A percentile compares a stretch with the other conserved stretches of the same genome.
Evolutionary conservation across 257 asterid species (phyloP).

Genomic region (Solanum chiquidenum): DNA sequence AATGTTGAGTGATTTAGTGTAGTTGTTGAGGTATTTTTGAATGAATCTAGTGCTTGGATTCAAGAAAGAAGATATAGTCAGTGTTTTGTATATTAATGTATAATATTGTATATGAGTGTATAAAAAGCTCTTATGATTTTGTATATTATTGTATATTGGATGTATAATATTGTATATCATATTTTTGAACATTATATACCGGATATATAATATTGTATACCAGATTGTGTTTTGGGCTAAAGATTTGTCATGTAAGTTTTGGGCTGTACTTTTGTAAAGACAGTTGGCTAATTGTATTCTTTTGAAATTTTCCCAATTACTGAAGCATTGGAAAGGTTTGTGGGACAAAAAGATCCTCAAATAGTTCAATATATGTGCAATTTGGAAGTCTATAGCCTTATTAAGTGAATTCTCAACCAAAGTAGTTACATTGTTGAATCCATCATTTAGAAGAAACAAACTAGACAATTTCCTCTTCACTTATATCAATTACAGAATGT

Average conservation of each 20-base stretch:
- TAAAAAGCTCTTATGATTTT: not conserved
- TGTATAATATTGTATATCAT: too few species aligned
- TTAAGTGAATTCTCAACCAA: not conserved
- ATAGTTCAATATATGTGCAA: not conserved
- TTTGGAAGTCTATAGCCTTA: not conserved
- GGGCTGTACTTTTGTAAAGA: not conserved
- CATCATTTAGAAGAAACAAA: not conserved
- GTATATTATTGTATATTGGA: not conserved
- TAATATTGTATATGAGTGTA: not conserved
- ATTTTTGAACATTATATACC: too few species aligned
- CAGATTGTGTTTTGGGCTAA: not conserved
- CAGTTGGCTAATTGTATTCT: not conserved
- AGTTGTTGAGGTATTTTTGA: not conserved
- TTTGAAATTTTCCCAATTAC: too few species aligned
- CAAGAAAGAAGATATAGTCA: not conserved
- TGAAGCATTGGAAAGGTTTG: not conserved
- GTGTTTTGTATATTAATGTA: too few species aligned
- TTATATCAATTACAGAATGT: not conserved
- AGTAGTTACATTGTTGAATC: not conserved
- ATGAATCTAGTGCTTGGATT: not conserved
- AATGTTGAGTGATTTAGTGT: not conserved
- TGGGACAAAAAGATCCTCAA: not conserved
- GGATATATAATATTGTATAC: too few species aligned
- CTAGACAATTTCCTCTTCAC: not conserved
- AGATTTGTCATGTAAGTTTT: not conserved